Evolutionary conservation across 371 early-diverging fungal species (phyloP), one percentile per base, ranked within the genome.

Genomic region (Mucor sp.): DNA sequence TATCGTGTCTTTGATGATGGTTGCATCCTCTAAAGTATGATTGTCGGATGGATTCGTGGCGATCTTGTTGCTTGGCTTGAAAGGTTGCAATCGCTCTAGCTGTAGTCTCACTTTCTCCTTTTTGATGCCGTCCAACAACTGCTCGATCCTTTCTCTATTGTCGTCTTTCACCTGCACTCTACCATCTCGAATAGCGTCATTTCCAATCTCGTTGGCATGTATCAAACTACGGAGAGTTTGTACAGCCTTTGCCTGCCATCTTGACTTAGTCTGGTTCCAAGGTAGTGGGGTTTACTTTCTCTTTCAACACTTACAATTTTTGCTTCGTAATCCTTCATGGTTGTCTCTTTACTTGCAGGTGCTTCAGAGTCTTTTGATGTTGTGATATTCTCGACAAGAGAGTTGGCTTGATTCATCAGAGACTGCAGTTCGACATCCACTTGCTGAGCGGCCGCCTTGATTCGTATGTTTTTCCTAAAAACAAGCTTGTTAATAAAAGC

Each of bases 381-480:
- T 8, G 58, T 6, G 9, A 65, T 58, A 12, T 62, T 41, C 5
- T 19, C 43, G 12, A 21, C 23, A 17, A 69, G 7, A 7, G 58
- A 2, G 6, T 28, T 37, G 48, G 53, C 53, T 15, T 53, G 53
- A 27, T 23, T 27, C 27, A 33, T 58, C 19, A 56, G 50, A 0
- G 47, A 61, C 23, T 57, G 30, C 11, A 69, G 15, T 50, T 73
- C 74, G n/a, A 27, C 58, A 17, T 56, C n/a, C 3, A 60, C 57
- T 48, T 73, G 74, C 14, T 66, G 60, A 33, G 58, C 56, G 0
- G 62, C 67, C 44, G 69, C 66, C 60, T 66, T 73, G n/a, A 63
- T 19, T 35, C 63, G 61, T 1, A 73, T 43, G 11, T 48, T 69
- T 30, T 69, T 65, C 21, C 74, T 73, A 61, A 11, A 66, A 14